Conservation (phyloP, 169 alveolate species). For the Plasmodium cynomolgi region DNA sequence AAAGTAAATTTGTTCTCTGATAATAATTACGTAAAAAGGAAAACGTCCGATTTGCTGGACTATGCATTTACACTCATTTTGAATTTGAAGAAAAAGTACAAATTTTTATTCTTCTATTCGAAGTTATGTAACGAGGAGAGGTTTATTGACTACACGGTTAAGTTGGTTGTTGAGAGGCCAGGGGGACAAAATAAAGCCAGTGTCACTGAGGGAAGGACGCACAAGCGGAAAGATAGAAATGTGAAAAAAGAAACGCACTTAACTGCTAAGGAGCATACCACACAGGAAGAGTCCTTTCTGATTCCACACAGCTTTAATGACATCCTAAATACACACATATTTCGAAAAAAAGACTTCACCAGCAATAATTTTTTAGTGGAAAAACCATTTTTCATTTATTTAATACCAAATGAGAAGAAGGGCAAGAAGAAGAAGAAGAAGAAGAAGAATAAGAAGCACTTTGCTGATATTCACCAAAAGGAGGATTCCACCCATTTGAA, state of each 20-base stretch:
- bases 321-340: constrained; percentile 58
- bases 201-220: not conserved
- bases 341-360: constrained; percentile 44
- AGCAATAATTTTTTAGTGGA: constrained; percentile 68
- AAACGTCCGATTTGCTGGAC: constrained; percentile 46
- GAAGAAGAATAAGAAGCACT: not conserved
- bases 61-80: constrained; percentile 72
- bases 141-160: constrained; percentile 59
- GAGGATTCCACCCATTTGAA: constrained; percentile 6
- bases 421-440: not conserved
- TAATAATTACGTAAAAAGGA: constrained; percentile 66
- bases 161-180: constrained; percentile 21
- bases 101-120: constrained; percentile 59
- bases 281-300: constrained; percentile 45
- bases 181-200: not conserved
- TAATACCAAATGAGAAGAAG: constrained; percentile 69
- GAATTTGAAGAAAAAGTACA: constrained; percentile 52
- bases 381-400: constrained; percentile 70
- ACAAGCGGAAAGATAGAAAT: not conserved
- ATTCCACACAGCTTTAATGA: constrained; percentile 72
- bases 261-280: not conserved
- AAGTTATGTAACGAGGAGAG: constrained; percentile 50
- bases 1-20: constrained; percentile 70
- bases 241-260: not conserved
- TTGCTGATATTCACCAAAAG: constrained; percentile 23